Base-by-base conservation (phyloP, 1,284 basidiomycete species). In the Cronartium quercuum region DNA sequence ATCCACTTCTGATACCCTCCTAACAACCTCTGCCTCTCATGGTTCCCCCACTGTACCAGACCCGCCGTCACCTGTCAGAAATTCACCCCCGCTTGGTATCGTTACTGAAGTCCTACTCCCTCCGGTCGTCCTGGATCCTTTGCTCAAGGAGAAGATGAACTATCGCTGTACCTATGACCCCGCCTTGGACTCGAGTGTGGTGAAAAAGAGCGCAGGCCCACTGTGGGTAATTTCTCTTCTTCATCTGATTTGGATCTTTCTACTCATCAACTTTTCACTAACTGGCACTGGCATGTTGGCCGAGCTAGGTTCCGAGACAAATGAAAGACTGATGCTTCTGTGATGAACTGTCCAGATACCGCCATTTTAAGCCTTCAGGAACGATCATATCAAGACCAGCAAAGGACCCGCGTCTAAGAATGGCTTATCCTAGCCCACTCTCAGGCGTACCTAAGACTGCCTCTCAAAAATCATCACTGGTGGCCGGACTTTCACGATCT, bases 151-250 rank as follows among this genome's bases (percentile, higher is more conserved):
- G 68, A 79, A 6, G 77, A 79, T 55, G 77, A 80, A 6, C 80
- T 78, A 24, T 78, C 80, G 21, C 76, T 79, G 12, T 78, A 81
- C 61, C 79, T 81, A 57, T 78, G 80, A 71, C 78, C 81, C 57
- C 78, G 79, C 38, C 79, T 78, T 60, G 42, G 68, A 64, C 18
- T 71, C 47, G 10, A 76, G 76, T 55, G 42, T 61, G 51, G 74
- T 68, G 41, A 75, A 68, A 55, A 75, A 68, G 51, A 75, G 66
- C 29, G 74, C 74, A 55, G 70, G 70, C 34, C 70, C 70, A 65
- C 63, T 58, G 70, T 73, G 63, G 63, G 70, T 73, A 15, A 34
- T 24, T 38, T n/a, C 44, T 65, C 66, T 66, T 55, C 24, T 65
- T 42, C 38, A 12, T 65, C 42, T n/a, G 9, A 15, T 24, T 29